Evolutionary conservation across 306 rosid species (phyloP), one percentile per base, ranked within the genome.

Genomic region (Vigna reflexopilosa): DNA sequence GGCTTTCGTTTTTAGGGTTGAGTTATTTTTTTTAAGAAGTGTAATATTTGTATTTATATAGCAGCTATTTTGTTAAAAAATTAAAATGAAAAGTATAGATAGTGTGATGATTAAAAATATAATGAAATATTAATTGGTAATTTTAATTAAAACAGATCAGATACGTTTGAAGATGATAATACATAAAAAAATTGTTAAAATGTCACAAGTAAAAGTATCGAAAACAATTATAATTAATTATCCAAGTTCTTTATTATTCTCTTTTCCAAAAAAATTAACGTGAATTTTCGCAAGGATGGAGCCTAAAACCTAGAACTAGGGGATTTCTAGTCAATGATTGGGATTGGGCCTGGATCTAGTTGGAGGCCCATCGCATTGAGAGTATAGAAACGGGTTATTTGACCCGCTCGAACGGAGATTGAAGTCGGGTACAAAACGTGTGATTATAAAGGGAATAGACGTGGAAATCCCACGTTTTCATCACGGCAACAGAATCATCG

Each of bases 361-460:
- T 36, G 70, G 14, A 65, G 70, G 68, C 48, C 68, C 68, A 16
- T 63, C 3, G 3, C 0, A 32, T 16, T 1, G 16, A 30, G 13
- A 9, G 6, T 3, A 7, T 6, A 64, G n/a, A 63, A 2, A 34
- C 14, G 47, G 68, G 47, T 16, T 13, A 16, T n/a, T 63, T 36
- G 14, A 34, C 48, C 69, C 48, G 48, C 7, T 13, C 15, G n/a
- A 63, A 1, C 9, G 3, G 15, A 17, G 4, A 34, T 17, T 64
- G 9, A 38, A 38, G 70, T 38, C 70, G 70, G 70, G 70, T 17
- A 64, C 2, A 17, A 2, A 40, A 19, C 4, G 32, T 38, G 70
- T 10, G 51, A 65, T 10, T 65, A 65, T 65, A 65, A 65, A 38
- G 70, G 51, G 70, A 38, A 38, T 65, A 50, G 51, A 40, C 51